These are phyloP conservation scores for Platismatia glauca DNA, from an alignment of 495 filamentous ascomycete genomes.

Conservation along the genomic window DNA sequence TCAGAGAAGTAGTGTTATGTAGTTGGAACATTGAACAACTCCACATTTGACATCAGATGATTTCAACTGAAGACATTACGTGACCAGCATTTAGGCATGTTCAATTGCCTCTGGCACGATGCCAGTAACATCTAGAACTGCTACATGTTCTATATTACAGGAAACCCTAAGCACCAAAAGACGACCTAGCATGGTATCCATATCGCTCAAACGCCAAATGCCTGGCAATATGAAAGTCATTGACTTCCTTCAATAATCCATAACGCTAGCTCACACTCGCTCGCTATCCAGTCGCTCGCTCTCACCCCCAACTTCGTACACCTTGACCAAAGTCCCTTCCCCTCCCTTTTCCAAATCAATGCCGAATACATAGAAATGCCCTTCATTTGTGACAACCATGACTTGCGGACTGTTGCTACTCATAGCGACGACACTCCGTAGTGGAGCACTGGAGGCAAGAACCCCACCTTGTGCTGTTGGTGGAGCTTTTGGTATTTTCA, in stretches of 20 bases:
- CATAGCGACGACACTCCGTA: slow-evolving; percentile 89
- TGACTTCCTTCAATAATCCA: slow-evolving; percentile 9
- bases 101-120: background rate
- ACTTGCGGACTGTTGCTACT: slow-evolving; percentile 87
- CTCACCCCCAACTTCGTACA: slow-evolving; percentile 44
- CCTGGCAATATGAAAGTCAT: background rate
- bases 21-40: background rate
- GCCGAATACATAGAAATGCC: slow-evolving; percentile 86
- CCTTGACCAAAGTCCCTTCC: slow-evolving; percentile 84
- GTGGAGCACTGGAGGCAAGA: slow-evolving; percentile 32
- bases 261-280: slow-evolving; percentile 20
- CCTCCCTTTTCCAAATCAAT: slow-evolving; percentile 93
- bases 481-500: slow-evolving; percentile 71
- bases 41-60: background rate
- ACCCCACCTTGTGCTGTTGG: slow-evolving; percentile 31
- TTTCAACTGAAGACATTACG: background rate
- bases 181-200: background rate
- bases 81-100: background rate
- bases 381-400: slow-evolving; percentile 96
- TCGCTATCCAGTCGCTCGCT: slow-evolving; percentile 22
- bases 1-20: background rate
- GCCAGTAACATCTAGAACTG: background rate
- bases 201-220: slow-evolving; percentile 2
- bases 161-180: background rate
- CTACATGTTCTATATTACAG: background rate